Evolutionary conservation across 257 asterid genomes (phyloP).

Genomic region (Solanum medicagineum): DNA sequence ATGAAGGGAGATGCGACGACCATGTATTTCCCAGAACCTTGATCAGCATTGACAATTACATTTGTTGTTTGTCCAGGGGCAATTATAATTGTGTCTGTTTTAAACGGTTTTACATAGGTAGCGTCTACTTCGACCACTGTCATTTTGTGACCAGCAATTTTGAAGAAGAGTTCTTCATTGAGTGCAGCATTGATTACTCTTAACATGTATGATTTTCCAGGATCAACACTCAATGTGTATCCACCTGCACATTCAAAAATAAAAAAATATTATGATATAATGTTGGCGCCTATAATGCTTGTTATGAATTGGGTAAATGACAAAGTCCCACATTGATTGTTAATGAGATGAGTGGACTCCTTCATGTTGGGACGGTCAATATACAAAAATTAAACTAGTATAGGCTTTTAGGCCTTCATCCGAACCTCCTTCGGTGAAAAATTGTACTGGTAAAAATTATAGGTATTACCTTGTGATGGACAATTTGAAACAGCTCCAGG

Average conservation of each 20-base stretch:
- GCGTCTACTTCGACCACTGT: constrained; percentile 63
- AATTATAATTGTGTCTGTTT: constrained; percentile 31
- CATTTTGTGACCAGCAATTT: constrained; percentile 45
- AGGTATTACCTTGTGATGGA: not conserved
- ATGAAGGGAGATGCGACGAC: constrained; percentile 46
- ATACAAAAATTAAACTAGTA: not conserved
- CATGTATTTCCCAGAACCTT: constrained; percentile 25
- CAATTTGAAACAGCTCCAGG: constrained; percentile 35
- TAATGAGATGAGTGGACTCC: no score
- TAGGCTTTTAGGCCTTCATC: no score
- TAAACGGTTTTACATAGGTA: constrained; percentile 46
- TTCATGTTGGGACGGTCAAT: not conserved
- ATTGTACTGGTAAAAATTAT: no score
- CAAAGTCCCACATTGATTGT: no score
- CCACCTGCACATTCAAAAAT: constrained; percentile 14
- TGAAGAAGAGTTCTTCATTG: constrained; percentile 26
- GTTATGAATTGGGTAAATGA: not conserved
- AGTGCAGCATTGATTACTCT: constrained; percentile 59
- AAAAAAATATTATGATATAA: not conserved
- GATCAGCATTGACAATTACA: constrained; percentile 21
- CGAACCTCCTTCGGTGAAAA: no score
- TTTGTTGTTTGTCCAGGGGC: constrained; percentile 66
- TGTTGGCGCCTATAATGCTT: not conserved
- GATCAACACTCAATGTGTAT: constrained; percentile 23
- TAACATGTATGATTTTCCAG: constrained; percentile 46